A percentile compares a stretch with the other conserved stretches of the same genome.
These are phyloP conservation scores for Haplographium delicatum DNA, from an alignment of 495 filamentous ascomycete species.

Conservation along the genomic window DNA sequence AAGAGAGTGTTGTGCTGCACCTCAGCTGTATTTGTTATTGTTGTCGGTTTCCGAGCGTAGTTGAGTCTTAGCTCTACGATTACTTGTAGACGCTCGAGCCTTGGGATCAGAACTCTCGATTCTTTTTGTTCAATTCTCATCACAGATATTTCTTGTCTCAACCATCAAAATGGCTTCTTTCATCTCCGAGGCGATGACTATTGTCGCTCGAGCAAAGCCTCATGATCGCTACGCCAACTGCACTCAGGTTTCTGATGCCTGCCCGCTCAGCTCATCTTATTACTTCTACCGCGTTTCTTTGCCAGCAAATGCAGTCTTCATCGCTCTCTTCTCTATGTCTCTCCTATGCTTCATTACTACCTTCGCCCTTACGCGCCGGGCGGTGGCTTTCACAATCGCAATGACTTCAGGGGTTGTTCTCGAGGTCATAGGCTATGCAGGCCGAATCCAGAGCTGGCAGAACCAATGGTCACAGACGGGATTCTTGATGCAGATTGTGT, in stretches of 20 bases:
- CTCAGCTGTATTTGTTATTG: background rate
- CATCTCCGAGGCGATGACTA: background rate
- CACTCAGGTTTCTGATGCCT: constrained; percentile 17
- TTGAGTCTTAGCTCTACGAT: background rate
- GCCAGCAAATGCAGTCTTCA: constrained; percentile 27
- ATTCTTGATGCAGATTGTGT: constrained; percentile 35
- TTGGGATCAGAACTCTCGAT: too few species aligned
- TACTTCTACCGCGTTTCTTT: constrained; percentile 26
- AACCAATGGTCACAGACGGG: constrained; percentile 34
- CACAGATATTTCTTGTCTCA: background rate
- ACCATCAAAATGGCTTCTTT: constrained; percentile 7
- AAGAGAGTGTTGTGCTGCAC: background rate
- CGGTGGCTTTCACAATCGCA: constrained; percentile 32
- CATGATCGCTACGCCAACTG: constrained; percentile 6
- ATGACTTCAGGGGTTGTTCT: constrained; percentile 34
- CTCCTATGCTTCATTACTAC: constrained; percentile 20
- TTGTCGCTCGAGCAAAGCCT: constrained; percentile 6
- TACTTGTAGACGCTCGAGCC: background rate
- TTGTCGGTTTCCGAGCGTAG: background rate
- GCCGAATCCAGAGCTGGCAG: constrained; percentile 33
- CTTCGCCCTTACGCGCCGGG: constrained; percentile 16
- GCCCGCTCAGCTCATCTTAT: constrained; percentile 18
- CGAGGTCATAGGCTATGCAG: constrained; percentile 38
- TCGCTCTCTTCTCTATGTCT: constrained; percentile 25
- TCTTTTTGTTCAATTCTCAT: background rate